Percentiles rank a stretch among this genome's conserved stretches.
These are phyloP conservation scores for Strobilomyces echinocephalus DNA, from an alignment of 768 basidiomycete species.

Conservation along the genomic window DNA sequence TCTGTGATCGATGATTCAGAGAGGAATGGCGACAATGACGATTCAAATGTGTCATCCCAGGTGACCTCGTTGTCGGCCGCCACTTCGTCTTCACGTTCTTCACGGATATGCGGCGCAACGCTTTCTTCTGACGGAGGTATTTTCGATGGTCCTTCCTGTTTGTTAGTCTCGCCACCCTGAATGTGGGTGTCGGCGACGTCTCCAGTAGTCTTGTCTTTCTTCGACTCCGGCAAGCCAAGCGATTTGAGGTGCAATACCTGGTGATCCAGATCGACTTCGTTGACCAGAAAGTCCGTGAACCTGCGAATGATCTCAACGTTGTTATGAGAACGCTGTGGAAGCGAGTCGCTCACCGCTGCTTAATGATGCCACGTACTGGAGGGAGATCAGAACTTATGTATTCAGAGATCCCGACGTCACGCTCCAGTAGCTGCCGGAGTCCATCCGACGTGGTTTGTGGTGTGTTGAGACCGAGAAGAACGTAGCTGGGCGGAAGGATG, in stretches of 20 bases:
- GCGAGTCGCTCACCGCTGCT: conserved; percentile 68
- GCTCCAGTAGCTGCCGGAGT: conserved; percentile 60
- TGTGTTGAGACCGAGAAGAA: conserved; percentile 55
- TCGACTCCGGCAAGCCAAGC: conserved; percentile 63
- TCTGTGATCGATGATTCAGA: conserved; percentile 53
- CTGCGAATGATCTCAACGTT: conserved; percentile 37
- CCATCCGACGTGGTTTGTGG: conserved; percentile 47
- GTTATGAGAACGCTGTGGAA: background rate
- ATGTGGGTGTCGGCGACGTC: conserved; percentile 9
- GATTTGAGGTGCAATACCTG: conserved; percentile 79
- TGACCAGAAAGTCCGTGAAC: conserved; percentile 96
- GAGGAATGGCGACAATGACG: conserved; percentile 57
- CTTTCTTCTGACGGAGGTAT: background rate
- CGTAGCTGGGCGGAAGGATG: conserved; percentile 71
- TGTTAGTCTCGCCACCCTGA: conserved; percentile 3
- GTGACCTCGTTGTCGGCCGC: conserved; percentile 33
- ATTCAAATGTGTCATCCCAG: conserved; percentile 65
- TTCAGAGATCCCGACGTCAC: conserved; percentile 86
- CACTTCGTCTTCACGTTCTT: background rate
- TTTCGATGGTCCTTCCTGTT: conserved; percentile 4
- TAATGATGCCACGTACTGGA: conserved; percentile 88
- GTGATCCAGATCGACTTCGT: conserved; percentile 79
- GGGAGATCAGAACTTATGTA: conserved; percentile 70
- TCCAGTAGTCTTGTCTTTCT: conserved; percentile 32
- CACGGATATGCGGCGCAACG: background rate